Evolutionary conservation across 2,329 filamentous ascomycete genomes (phyloP), one percentile per base, ranked within the genome.

Genomic region (Aspergillus fijiensis): DNA sequence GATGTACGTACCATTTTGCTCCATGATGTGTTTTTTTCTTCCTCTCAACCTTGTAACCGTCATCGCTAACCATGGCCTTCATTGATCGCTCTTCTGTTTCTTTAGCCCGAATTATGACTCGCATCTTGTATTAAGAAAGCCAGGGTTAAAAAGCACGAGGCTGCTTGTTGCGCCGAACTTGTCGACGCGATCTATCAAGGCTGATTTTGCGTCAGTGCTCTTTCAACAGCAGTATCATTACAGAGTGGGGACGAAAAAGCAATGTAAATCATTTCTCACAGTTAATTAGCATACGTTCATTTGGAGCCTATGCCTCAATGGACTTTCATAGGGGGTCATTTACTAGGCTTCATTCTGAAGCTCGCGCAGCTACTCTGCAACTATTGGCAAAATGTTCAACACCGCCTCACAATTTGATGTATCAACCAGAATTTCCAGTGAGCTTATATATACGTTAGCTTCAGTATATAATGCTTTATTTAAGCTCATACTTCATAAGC

Each of bases 1-100:
- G 84, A 77, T 93, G 90, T 91, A 84, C 82, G 89, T 80, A 23
- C 14, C 47, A 31, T 51, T 33, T 35, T 59, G 25, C 42, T 52
- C 29, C 12, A 35, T 10, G 6, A 45, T 29, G 27, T 29, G 7
- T 9, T 52, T 29, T n/a, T 4, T 39, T 49, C 39, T 19, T 29
- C 10, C 57, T 33, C n/a, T 23, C n/a, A 14, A 49, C 51, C 67
- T 58, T 69, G 45, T 31, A 39, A 55, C 25, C 14, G 14, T 29
- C 16, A 5, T n/a, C 31, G 21, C 21, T n/a, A n/a, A 25, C 10
- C 6, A 25, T 16, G 14, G n/a, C 4, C 39, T 45, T 16, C 39
- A 7, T 45, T n/a, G 5, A 19, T 45, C 6, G 9, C 16, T 55
- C n/a, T 27, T 27, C 16, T 35, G 19, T 9, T 51, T 12, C 21